Evolutionary conservation across 2,329 filamentous ascomycete species (phyloP).

Genomic region (Septoria linicola): DNA sequence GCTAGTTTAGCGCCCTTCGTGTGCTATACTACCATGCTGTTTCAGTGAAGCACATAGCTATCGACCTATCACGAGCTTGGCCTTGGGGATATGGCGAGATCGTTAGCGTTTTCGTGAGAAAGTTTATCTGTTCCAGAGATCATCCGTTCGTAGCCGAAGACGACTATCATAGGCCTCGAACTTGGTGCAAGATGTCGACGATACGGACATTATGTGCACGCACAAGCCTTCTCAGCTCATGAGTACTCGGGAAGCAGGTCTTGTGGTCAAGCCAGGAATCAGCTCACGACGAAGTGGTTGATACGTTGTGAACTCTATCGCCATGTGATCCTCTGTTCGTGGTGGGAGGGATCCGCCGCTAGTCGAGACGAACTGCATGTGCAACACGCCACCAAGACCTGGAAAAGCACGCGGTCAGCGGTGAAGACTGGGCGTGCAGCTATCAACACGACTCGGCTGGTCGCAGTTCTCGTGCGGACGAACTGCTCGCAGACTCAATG

Average conservation of each 20-base stretch:
- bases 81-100: neutral
- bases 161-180: too few relatives aligned
- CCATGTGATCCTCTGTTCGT: conserved; percentile 6
- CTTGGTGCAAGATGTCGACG: too few relatives aligned
- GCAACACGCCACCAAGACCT: conserved; percentile 10
- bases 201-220: too few relatives aligned
- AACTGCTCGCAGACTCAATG: neutral
- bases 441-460: conserved; percentile 1
- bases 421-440: neutral
- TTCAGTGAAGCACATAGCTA: conserved; percentile 1
- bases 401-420: conserved; percentile 1
- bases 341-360: neutral
- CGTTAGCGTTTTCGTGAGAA: conserved; percentile 4
- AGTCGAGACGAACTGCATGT: conserved; percentile 8
- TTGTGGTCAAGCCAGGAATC: too few relatives aligned
- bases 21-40: neutral
- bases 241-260: too few relatives aligned
- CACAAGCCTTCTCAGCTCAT: too few relatives aligned
- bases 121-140: conserved; percentile 5
- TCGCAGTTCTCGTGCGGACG: neutral
- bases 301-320: conserved; percentile 5
- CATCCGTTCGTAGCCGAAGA: neutral
- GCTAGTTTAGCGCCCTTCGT: conserved; percentile 1
- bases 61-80: conserved; percentile 6
- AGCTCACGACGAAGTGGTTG: too few relatives aligned